Base-by-base conservation (phyloP, 805 yeast genomes). In the Candida stauntonica region DNA sequence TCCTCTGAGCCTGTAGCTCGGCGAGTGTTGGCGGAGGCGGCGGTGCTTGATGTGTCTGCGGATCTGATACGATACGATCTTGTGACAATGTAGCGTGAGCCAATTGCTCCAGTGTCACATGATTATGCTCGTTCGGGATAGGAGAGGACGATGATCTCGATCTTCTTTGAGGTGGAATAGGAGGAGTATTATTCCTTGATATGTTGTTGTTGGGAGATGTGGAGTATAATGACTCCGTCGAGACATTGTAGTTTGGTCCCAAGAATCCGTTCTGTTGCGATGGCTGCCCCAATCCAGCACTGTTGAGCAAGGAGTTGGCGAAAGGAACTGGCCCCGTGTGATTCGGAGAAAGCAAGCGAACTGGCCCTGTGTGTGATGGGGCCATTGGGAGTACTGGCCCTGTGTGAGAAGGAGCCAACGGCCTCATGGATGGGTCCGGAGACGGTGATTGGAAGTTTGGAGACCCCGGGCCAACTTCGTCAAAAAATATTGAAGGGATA, bases 401-500 rank as follows among this genome's bases (percentile, higher is more conserved):
- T 9, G 57, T 54, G 24, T 31, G 66, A 54, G 20, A 62, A 56
- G 26, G 69, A 51, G 46, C 41, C 46, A 54, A 16, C 6, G 42
- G 36, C 11, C 34, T 31, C 15, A 41, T 33, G 12, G 40, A 50
- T 21, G 66, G 62, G 39, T 57, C 61, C 12, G 60, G 54, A 3
- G 60, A 52, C 6, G 49, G 44, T 2, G 34, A 15, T 17, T 36
- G 35, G 15, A 38, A 14, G 19, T 38, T 44, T 14, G 52, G 51
- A 2, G 62, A 55, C 1, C 46, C 38, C 4, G 46, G 21, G 12
- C 18, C 14, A 13, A 41, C 35, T 21, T 52, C 51, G 29, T 62
- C 60, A 24, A 67, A 55, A 46, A 69, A 60, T 4, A 54, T 43
- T 1, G 60, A 51, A 3, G 72, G 79, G 30, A 75, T 64, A 41